These are phyloP conservation scores for Beta lomatogona DNA, from an alignment of 179 eudicot genomes.

Conservation along the genomic window DNA sequence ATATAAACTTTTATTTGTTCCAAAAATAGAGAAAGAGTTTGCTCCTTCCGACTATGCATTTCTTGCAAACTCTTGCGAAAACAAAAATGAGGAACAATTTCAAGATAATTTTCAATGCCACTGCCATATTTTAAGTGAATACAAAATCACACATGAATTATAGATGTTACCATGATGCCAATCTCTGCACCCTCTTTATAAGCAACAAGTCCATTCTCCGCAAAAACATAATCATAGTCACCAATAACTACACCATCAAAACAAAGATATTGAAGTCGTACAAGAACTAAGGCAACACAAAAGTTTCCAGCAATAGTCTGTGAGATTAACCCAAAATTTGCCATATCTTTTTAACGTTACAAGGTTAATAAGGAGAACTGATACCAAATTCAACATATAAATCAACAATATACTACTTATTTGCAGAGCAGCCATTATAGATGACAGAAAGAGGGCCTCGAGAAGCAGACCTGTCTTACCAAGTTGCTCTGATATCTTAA, in stretches of 20 bases:
- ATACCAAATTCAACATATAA: not conserved
- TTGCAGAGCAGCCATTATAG: not conserved
- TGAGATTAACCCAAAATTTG: not conserved
- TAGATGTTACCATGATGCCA: conserved; percentile 67
- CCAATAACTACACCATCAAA: conserved; percentile 55
- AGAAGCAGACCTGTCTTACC: conserved; percentile 70
- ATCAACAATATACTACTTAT: not conserved
- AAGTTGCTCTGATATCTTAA: conserved; percentile 95
- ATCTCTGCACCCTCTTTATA: conserved; percentile 72
- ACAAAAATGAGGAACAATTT: not conserved
- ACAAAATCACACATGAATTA: not conserved
- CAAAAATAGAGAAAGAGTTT: not conserved
- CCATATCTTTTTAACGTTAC: not conserved
- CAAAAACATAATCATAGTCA: conserved; percentile 85
- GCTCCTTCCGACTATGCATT: not conserved
- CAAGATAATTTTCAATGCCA: too few species aligned
- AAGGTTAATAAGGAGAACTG: not conserved
- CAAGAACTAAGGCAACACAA: not conserved
- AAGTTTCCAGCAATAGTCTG: not conserved
- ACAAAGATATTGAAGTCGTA: not conserved
- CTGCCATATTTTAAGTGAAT: not conserved
- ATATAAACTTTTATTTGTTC: not conserved
- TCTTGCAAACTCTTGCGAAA: not conserved
- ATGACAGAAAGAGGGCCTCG: not conserved
- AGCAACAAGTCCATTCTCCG: conserved; percentile 97